Base-by-base conservation (phyloP, 768 basidiomycete genomes). In the Podaxis rugospora region DNA sequence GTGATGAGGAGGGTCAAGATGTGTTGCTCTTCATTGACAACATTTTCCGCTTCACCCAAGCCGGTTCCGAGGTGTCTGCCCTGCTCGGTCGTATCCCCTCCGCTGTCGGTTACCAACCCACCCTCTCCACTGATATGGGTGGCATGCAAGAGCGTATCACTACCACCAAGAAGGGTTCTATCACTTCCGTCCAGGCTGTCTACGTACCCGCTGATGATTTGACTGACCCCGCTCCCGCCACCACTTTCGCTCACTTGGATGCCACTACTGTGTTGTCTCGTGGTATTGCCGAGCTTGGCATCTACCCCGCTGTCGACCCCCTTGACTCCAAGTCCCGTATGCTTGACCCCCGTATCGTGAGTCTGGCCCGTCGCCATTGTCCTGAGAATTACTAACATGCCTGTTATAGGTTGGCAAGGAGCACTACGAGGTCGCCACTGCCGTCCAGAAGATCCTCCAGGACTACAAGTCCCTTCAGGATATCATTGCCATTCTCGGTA, bases 21-120 rank as follows among this genome's bases (percentile, higher is more conserved):
- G 97, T 99, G 83, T 85, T 99, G 74, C 89, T 99, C 73, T 99
- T 99, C 86, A 99, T 99, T 75, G 97, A 99, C 91, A 99, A 99
- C 88, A 99, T 99, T 80, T 99, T 99, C 97, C 95, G 97, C 74
- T 99, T 99, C 92, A 99, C 97, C 69, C 97, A 98, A 78, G 97
- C 97, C 72, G 97, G 97, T 89, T 99, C 97, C 66, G 97, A 98
- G 76, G 97, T 98, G 83, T 99, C 97, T 80, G 97, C 97, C 66
- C 79, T 99, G 70, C 92, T 98, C 67, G 97, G 97, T 85, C 97
- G 97, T 93, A 99, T 98, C 72, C 97, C 97, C 67, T 98, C 97
- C 67, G 97, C 97, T 66, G 97, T 99, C 85, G 97, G 97, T 87
- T 99, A 99, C 82, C 97, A 99, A 76, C 97, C 97, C 74, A 98